phyloP scores from a whole-genome alignment of 108 stramenopile species.

The Cylindrotheca fusiformis region DNA sequence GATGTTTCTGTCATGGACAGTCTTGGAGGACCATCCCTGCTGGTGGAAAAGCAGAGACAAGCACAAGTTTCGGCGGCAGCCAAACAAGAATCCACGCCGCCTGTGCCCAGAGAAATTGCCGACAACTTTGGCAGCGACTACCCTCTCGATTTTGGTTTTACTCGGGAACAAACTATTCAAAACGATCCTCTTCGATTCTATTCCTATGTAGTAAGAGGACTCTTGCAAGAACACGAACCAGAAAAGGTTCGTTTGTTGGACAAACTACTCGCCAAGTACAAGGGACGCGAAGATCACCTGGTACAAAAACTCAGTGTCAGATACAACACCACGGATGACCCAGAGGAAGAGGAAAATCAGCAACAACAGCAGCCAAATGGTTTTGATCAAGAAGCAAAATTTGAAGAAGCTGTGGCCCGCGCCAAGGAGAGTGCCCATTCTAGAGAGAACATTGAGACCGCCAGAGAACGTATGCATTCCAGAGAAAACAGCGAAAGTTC shows the following conservation, averaged over 20 bases:
- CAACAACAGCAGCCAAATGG: neutral
- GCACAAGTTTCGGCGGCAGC: constrained; percentile 26
- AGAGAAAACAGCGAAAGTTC: constrained; percentile 21
- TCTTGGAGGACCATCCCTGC: constrained; percentile 79
- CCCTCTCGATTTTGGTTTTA: constrained; percentile 58
- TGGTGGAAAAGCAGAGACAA: constrained; percentile 72
- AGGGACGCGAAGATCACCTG: constrained; percentile 80
- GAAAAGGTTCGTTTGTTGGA: constrained; percentile 82
- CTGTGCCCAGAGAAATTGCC: constrained; percentile 57
- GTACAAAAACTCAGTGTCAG: constrained; percentile 79
- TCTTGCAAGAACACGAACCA: constrained; percentile 79
- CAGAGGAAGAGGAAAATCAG: constrained; percentile 6
- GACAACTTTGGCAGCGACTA: constrained; percentile 67
- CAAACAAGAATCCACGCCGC: constrained; percentile 21
- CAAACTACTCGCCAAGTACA: constrained; percentile 85
- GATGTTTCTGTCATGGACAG: constrained; percentile 91
- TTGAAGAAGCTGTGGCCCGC: constrained; percentile 61
- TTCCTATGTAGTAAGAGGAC: constrained; percentile 62
- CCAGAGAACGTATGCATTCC: constrained; percentile 29
- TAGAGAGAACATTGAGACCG: constrained; percentile 29
- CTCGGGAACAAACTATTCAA: constrained; percentile 69
- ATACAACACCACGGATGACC: constrained; percentile 61
- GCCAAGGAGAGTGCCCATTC: constrained; percentile 44
- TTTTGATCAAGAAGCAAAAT: constrained; percentile 27
- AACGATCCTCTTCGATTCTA: constrained; percentile 76